A percentile compares a stretch with the other conserved stretches of the same genome.
Evolutionary conservation across 768 basidiomycete species (phyloP).

Genomic region (Xerocomellus amylosporus): DNA sequence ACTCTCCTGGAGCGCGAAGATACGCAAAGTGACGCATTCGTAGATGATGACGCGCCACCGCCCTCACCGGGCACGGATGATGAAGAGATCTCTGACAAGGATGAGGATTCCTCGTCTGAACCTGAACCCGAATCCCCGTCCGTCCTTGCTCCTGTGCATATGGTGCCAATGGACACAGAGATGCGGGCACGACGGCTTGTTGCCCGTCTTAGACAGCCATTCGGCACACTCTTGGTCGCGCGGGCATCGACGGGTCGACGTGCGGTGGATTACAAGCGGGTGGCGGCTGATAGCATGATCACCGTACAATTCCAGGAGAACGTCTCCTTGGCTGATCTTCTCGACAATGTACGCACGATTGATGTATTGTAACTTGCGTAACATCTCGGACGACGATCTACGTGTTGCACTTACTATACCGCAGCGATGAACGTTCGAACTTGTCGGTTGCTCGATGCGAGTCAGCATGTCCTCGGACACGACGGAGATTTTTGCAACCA

Average conservation of each 20-base stretch:
- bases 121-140: not conserved
- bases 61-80: not conserved
- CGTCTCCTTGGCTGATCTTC: no score
- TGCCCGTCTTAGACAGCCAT: not conserved
- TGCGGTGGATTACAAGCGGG: not conserved
- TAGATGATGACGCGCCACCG: not conserved
- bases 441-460: no score
- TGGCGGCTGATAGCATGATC: not conserved
- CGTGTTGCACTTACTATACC: no score
- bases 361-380: no score
- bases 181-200: not conserved
- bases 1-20: not conserved
- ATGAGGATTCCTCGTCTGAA: not conserved
- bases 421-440: no score
- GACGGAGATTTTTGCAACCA: no score
- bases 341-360: no score
- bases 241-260: not conserved
- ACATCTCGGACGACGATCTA: no score
- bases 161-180: not conserved
- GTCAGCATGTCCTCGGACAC: no score
- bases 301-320: not conserved
- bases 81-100: not conserved
- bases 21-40: no score
- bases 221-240: not conserved
- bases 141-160: no score